A percentile compares a stretch with the other conserved stretches of the same genome.
Evolutionary conservation across 2,329 filamentous ascomycete species (phyloP).

Genomic region (Colletotrichum magnum): DNA sequence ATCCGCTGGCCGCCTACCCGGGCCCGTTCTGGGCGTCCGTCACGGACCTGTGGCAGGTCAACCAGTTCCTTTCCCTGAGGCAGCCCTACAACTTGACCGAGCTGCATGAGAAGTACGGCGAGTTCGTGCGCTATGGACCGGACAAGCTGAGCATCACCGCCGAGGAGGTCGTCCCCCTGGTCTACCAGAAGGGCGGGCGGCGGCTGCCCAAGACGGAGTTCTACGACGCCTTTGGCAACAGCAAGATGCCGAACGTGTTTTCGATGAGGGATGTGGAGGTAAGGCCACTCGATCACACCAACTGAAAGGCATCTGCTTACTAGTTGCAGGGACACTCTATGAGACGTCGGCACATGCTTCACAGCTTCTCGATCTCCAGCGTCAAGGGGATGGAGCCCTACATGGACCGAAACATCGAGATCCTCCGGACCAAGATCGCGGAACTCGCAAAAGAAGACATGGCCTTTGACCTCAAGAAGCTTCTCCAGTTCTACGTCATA

Average conservation of each 20-base stretch:
- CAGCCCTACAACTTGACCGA: conserved; percentile 28
- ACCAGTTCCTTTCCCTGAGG: conserved; percentile 23
- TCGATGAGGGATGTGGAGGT: conserved; percentile 27
- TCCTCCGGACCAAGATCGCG: conserved; percentile 45
- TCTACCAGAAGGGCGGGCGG: conserved; percentile 29
- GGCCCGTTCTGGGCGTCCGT: conserved; percentile 27
- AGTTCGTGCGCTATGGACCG: conserved; percentile 26
- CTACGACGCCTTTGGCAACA: conserved; percentile 28
- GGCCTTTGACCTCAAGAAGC: conserved; percentile 49
- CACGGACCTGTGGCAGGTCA: conserved; percentile 30
- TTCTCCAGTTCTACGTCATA: conserved; percentile 46
- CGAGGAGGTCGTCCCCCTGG: conserved; percentile 28
- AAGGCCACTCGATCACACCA: neutral
- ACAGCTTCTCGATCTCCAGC: conserved; percentile 29
- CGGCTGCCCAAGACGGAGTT: conserved; percentile 30
- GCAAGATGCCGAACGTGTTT: conserved; percentile 21
- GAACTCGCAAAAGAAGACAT: conserved; percentile 27
- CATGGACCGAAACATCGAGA: conserved; percentile 49
- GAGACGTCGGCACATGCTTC: conserved; percentile 24
- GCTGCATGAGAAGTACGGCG: conserved; percentile 16
- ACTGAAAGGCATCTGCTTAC: neutral
- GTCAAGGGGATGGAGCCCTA: conserved; percentile 54
- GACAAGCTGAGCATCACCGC: conserved; percentile 35
- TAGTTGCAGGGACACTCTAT: conserved; percentile 2
- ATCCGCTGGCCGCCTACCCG: conserved; percentile 19